Base-by-base conservation (phyloP, 1,139 yeast species). In the Taiozyma sp. region DNA sequence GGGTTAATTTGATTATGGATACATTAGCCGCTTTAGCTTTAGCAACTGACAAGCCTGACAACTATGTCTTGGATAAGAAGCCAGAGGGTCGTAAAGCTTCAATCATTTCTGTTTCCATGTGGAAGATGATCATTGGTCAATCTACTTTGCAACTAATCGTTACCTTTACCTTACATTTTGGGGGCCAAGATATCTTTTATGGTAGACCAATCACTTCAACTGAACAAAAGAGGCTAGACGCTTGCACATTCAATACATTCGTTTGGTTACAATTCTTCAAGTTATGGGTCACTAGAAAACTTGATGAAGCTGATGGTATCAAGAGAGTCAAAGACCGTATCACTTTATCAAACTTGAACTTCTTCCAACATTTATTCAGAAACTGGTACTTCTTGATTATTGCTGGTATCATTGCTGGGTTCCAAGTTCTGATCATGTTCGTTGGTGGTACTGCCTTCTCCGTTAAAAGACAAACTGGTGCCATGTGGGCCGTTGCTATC, bases 1-100 rank as follows among this genome's bases (percentile, higher is more conserved):
- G 99, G 99, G 97, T 93, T 48, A 93, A 93, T 69, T 76, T 93
- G 69, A 93, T 93, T 64, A 93, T 93, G 99, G 99, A 93, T 69
- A 93, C 99, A 0, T 79, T 93, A 58, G 99, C 99, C 5, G 99
- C 99, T 3, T 76, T 93, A 62, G 99, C 99, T 0, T 78, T 19
- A 19, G 99, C 99, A 4, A 93, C 99, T 8, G 99, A 93, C 68
- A 93, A 95, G 61, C 99, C 99, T 0, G 91, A 89, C 61, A 88
- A 84, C 48, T 78, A 84, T 43, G 83, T 89, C 47, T 75, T 93
- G 64, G 81, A 87, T 57, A 78, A 91, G 53, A 84, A 81, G 65
- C 99, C 99, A 1, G 92, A 87, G 46, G 95, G 96, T 45, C 79
- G 97, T 64, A 72, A 74, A 28, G 79, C 81, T n/a, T 87, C 96